Evolutionary conservation across 352 stramenopile species (phyloP), one percentile per base, ranked within the genome.

Genomic region (Thraustochytrium sp.): DNA sequence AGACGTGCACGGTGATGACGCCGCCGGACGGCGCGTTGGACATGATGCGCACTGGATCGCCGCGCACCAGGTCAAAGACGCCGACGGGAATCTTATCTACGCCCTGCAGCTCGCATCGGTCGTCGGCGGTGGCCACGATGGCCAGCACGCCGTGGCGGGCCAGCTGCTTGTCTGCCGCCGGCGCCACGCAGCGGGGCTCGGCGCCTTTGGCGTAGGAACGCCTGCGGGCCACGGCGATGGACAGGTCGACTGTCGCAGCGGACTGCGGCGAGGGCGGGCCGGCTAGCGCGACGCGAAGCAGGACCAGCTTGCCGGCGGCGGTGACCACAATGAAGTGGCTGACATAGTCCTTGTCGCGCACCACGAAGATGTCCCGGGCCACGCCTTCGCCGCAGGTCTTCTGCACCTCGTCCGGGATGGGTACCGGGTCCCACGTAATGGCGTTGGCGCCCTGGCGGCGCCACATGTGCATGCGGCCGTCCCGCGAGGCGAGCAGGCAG

Each of bases 1-100:
- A 63, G 26, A n/a, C 29, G 26, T 80, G 68, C 8, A 80, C 46
- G 1, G 68, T 65, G 38, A 80, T 29, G 42, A 80, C 76, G 2
- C 34, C 40, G 34, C 68, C 68, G 3, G 46, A 65, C 5, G 29
- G 3, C 37, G 68, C 42, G 38, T 51, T 80, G 9, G 68, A 63
- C 11, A 80, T 64, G 2, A 23, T 55, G 21, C 26, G 38, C 11
- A 42, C 37, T 11, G n/a, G 46, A 1, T 80, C 68, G 23, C 13
- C 37, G 8, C n/a, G 42, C 3, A 63, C 23, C 16, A 75, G n/a
- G 4, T 54, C 37, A 8, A 54, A 51, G 42, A n/a, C 44, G 1
- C n/a, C n/a, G 38, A 56, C 5, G 11, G 62, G 62, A 0, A 2
- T 53, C 1, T 54, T 34, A n/a, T 21, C 26, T 8, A 48, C 31